A percentile compares a stretch with the other conserved stretches of the same genome.
Evolutionary conservation across 768 basidiomycete species (phyloP).

Genomic region (Galerina marginata): DNA sequence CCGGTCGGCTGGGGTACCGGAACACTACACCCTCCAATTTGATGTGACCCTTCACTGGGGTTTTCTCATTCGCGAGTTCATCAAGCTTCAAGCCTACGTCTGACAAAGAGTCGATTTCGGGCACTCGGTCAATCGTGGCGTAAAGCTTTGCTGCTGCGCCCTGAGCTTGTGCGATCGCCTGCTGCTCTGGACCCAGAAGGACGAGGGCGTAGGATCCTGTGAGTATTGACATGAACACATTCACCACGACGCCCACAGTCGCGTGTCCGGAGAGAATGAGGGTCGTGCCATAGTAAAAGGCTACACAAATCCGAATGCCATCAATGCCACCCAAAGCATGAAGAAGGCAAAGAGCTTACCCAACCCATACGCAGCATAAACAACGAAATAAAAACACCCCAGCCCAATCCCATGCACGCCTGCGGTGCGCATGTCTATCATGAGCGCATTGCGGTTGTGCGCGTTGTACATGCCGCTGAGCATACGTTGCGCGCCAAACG

Average conservation of each 20-base stretch:
- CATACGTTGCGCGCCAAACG: constrained; percentile 79
- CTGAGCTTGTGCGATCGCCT: constrained; percentile 31
- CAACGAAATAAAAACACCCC: constrained; percentile 79
- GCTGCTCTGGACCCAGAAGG: constrained; percentile 6
- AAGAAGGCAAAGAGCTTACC: constrained; percentile 39
- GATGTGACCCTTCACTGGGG: constrained; percentile 31
- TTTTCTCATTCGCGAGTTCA: constrained; percentile 61
- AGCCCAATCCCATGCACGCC: constrained; percentile 61
- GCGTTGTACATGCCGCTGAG: constrained; percentile 70
- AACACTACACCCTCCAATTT: constrained; percentile 74
- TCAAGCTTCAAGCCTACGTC: constrained; percentile 69
- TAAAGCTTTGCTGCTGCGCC: constrained; percentile 88
- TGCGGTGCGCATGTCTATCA: constrained; percentile 59
- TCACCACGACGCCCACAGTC: constrained; percentile 5
- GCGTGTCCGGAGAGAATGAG: constrained; percentile 3
- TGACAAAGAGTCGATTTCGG: constrained; percentile 80
- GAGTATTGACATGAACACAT: constrained; percentile 14
- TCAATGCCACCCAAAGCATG: neutral
- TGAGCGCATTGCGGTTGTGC: constrained; percentile 55
- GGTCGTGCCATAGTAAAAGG: constrained; percentile 31
- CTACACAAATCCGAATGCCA: constrained; percentile 33
- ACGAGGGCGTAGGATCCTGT: constrained; percentile 10
- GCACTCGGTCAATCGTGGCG: constrained; percentile 84
- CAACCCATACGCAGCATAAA: constrained; percentile 74
- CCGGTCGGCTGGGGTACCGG: constrained; percentile 81